These are phyloP conservation scores for Radiomyces spectabilis DNA, from an alignment of 192 early-diverging fungal genomes.

Conservation along the genomic window DNA sequence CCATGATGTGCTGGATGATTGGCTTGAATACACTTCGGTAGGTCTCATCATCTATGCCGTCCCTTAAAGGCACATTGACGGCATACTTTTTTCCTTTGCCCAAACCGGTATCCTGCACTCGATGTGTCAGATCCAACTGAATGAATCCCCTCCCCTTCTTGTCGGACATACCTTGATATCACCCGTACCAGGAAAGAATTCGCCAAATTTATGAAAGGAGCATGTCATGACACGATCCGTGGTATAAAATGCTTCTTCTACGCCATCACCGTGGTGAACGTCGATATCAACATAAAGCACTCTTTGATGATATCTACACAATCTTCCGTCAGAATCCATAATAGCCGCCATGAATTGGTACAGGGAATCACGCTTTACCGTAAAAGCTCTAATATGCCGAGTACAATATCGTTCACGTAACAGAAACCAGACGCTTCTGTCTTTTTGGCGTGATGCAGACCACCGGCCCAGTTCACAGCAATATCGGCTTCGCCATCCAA, in stretches of 20 bases:
- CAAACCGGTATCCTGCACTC: slow-evolving; percentile 83
- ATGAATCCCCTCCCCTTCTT: neutral
- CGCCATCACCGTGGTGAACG: slow-evolving; percentile 98
- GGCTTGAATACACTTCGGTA: slow-evolving; percentile 89
- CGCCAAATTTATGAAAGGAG: slow-evolving; percentile 97
- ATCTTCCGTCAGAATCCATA: slow-evolving; percentile 12
- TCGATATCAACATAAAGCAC: slow-evolving; percentile 98
- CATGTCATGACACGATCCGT: slow-evolving; percentile 99
- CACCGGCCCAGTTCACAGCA: slow-evolving; percentile 92
- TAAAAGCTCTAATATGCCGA: slow-evolving; percentile 87
- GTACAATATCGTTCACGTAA: slow-evolving; percentile 97
- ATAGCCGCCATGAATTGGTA: no score
- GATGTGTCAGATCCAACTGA: no score
- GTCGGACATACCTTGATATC: slow-evolving; percentile 64
- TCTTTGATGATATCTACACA: slow-evolving; percentile 65
- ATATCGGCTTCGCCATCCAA: slow-evolving; percentile 51
- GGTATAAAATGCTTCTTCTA: slow-evolving; percentile 98
- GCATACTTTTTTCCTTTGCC: slow-evolving; percentile 88
- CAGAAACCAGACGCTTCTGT: slow-evolving; percentile 95
- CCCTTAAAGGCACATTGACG: slow-evolving; percentile 92
- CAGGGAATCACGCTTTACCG: no score
- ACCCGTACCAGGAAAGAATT: slow-evolving; percentile 98
- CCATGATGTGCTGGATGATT: slow-evolving; percentile 68
- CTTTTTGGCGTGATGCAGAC: slow-evolving; percentile 97
- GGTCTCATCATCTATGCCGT: slow-evolving; percentile 88